Conservation (phyloP, 164 flowering plant species). For the Buxus sempervirens region DNA sequence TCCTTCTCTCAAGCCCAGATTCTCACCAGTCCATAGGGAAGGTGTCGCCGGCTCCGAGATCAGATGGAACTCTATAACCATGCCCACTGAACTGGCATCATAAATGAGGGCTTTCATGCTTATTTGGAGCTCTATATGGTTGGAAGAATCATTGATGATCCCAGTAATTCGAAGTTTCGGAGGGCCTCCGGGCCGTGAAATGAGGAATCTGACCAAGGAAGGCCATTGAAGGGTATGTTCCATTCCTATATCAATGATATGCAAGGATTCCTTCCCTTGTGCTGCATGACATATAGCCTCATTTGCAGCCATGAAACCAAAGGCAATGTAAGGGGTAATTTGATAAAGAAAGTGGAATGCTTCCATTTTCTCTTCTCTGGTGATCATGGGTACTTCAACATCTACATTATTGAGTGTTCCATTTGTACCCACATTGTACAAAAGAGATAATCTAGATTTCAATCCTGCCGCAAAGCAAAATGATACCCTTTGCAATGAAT, state of each 20-base stretch:
- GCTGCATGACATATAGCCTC: conserved; percentile 50
- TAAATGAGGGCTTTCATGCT: conserved; percentile 28
- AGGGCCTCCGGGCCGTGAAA: conserved; percentile 40
- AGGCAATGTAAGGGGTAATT: conserved; percentile 57
- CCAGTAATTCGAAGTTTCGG: conserved; percentile 46
- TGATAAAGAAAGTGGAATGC: conserved; percentile 53
- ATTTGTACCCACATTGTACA: conserved; percentile 32
- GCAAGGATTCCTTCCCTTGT: conserved; percentile 39
- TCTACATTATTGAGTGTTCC: conserved; percentile 28
- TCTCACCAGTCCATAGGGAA: conserved; percentile 34
- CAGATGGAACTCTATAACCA: conserved; percentile 30
- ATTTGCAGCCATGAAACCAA: conserved; percentile 64
- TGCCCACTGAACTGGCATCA: conserved; percentile 40
- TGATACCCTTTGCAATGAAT: conserved; percentile 54
- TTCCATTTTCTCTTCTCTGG: conserved; percentile 45
- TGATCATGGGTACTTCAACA: conserved; percentile 19
- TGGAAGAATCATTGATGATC: conserved; percentile 18
- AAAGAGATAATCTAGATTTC: conserved; percentile 40
- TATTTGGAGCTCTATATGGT: conserved; percentile 20
- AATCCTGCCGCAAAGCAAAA: conserved; percentile 50
- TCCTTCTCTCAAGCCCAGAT: conserved; percentile 40
- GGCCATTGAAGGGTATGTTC: conserved; percentile 59
- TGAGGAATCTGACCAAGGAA: conserved; percentile 40
- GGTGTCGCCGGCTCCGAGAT: conserved; percentile 30
- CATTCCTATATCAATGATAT: conserved; percentile 59